phyloP scores from a whole-genome alignment of 1,284 basidiomycete species.

The Pseudozyma tsukubaensis region DNA sequence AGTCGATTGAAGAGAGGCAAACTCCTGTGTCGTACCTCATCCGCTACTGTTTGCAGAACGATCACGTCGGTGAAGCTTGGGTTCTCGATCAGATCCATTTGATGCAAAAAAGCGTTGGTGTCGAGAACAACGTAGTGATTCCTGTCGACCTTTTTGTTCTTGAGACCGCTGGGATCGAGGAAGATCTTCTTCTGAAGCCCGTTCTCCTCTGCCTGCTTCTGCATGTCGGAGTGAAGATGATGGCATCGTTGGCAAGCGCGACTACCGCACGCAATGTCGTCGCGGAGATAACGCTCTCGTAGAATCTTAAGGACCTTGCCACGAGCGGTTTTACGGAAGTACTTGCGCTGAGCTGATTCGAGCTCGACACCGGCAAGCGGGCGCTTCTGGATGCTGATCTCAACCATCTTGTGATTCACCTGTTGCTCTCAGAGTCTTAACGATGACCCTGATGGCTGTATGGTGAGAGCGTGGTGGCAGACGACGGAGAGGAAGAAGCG shows the following conservation, averaged over 20 bases:
- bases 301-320: constrained; percentile 96
- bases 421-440: neutral
- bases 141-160: constrained; percentile 44
- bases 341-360: constrained; percentile 56
- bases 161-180: constrained; percentile 45
- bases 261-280: constrained; percentile 92
- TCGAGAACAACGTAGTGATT: constrained; percentile 88
- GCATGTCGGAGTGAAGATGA: constrained; percentile 42
- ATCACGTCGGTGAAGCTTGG: constrained; percentile 71
- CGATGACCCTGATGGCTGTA: neutral
- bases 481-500: neutral
- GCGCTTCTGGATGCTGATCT: constrained; percentile 65
- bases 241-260: constrained; percentile 74
- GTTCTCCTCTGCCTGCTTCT: constrained; percentile 60
- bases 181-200: constrained; percentile 73
- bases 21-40: constrained; percentile 94
- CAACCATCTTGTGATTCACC: constrained; percentile 25
- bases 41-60: constrained; percentile 91
- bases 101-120: constrained; percentile 93
- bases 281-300: constrained; percentile 92
- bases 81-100: constrained; percentile 70
- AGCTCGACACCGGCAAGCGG: constrained; percentile 51
- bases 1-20: constrained; percentile 85
- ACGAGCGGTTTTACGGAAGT: constrained; percentile 80
- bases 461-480: neutral